phyloP scores from a whole-genome alignment of 164 flowering plant species.

The Paratinospora sagittata region DNA sequence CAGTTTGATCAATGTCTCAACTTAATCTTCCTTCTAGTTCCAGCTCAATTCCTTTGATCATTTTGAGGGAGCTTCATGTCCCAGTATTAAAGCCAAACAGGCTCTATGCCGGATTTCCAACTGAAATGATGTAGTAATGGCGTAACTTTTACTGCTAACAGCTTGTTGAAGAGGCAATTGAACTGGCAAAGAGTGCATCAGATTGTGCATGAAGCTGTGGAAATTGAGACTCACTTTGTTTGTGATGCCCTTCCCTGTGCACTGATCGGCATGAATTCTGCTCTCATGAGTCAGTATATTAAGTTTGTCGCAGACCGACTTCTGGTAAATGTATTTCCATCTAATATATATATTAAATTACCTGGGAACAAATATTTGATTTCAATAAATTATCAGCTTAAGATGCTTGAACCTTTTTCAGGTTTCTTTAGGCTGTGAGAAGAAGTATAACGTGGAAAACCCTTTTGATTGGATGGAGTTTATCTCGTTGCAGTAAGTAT shows the following conservation, averaged over 20 bases:
- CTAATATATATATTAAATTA: no score
- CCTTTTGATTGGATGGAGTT: constrained; percentile 98
- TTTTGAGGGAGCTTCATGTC: background rate
- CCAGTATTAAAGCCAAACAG: background rate
- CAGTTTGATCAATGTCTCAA: background rate
- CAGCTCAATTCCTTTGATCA: background rate
- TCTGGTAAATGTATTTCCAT: constrained; percentile 35
- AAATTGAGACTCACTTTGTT: constrained; percentile 74
- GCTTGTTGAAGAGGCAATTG: constrained; percentile 49
- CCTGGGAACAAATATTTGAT: background rate
- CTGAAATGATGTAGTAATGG: background rate
- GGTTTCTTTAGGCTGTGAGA: constrained; percentile 55
- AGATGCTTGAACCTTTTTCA: constrained; percentile 19
- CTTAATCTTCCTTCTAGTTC: background rate
- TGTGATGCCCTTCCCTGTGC: constrained; percentile 85
- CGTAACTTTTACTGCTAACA: constrained; percentile 19
- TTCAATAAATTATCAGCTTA: background rate
- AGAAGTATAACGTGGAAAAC: constrained; percentile 57
- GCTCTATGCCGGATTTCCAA: background rate
- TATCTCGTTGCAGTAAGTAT: constrained; percentile 73
- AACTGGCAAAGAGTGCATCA: constrained; percentile 40
- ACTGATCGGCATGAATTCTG: constrained; percentile 75
- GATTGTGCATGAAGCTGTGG: constrained; percentile 76
- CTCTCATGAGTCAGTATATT: constrained; percentile 77
- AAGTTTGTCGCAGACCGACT: constrained; percentile 82